phyloP scores from a whole-genome alignment of 306 rosid genomes.

The Castanospermum australe region DNA sequence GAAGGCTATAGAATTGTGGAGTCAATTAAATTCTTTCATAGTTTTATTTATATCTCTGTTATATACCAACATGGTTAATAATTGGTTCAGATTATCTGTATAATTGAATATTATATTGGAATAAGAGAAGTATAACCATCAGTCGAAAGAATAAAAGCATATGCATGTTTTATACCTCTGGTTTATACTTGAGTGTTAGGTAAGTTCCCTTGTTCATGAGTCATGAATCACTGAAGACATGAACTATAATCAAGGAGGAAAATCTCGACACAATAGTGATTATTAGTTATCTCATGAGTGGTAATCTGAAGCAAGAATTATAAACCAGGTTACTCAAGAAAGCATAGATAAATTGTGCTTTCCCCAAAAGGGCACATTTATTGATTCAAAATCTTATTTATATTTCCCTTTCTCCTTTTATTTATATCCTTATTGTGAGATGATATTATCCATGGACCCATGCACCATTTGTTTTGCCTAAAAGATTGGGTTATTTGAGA shows the following conservation, averaged over 20 bases:
- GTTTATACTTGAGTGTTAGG: not conserved
- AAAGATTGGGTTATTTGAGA: not conserved
- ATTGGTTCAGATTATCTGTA: slow-evolving; percentile 13
- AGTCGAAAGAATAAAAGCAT: not conserved
- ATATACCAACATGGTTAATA: slow-evolving; percentile 17
- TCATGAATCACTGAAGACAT: not conserved
- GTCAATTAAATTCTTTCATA: slow-evolving; percentile 5
- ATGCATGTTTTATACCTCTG: not conserved
- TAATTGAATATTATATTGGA: slow-evolving; percentile 12
- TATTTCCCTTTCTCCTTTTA: not conserved
- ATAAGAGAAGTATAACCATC: not conserved
- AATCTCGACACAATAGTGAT: not conserved
- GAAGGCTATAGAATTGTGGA: not conserved
- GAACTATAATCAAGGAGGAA: not conserved
- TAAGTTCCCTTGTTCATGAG: not conserved
- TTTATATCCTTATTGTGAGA: not conserved
- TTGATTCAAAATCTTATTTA: not conserved
- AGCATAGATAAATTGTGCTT: not conserved
- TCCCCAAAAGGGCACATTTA: not conserved
- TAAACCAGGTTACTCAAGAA: not conserved
- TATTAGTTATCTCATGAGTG: not conserved
- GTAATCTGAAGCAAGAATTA: not conserved
- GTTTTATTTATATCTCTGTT: not conserved
- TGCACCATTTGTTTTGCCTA: not conserved
- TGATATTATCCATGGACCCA: not conserved